Conservation (phyloP, 1,139 yeast species). For the Eremothecium coryli region DNA sequence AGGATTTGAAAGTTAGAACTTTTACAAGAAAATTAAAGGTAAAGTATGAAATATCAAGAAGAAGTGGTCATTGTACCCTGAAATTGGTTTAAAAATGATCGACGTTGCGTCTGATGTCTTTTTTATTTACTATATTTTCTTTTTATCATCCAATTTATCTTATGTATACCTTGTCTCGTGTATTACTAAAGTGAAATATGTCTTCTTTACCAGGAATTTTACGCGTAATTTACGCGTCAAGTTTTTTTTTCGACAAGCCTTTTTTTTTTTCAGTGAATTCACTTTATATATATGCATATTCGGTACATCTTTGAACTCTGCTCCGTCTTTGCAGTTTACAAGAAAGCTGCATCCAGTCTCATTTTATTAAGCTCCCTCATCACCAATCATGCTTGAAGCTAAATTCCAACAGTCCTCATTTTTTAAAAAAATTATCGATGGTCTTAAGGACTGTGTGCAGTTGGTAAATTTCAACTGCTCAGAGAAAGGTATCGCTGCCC, state of each 20-base stretch:
- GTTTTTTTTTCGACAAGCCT: too few relatives aligned
- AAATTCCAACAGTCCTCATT: conserved; percentile 89
- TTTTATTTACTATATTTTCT: neutral
- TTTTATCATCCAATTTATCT: neutral
- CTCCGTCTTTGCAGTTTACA: too few relatives aligned
- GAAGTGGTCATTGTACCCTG: too few relatives aligned
- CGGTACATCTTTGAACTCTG: too few relatives aligned
- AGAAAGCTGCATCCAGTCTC: too few relatives aligned
- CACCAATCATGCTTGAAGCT: conserved; percentile 76
- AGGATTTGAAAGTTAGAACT: too few relatives aligned
- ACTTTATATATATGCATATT: too few relatives aligned
- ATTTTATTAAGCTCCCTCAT: too few relatives aligned
- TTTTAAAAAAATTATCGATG: conserved; percentile 83
- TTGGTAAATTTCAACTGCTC: conserved; percentile 95
- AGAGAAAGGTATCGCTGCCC: conserved; percentile 88
- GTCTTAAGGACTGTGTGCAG: conserved; percentile 87
- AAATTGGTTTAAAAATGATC: too few relatives aligned
- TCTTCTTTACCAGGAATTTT: neutral
- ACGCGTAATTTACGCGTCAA: conserved; percentile 4
- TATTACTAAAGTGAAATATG: conserved; percentile 2
- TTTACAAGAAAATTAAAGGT: too few relatives aligned
- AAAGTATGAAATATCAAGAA: too few relatives aligned
- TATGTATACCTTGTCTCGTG: conserved; percentile 4
- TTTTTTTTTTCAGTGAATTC: too few relatives aligned
- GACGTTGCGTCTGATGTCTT: neutral